Percentiles rank a stretch among this genome's conserved stretches.
phyloP scores from a whole-genome alignment of 495 filamentous ascomycete species.

The Neurospora sp. region DNA sequence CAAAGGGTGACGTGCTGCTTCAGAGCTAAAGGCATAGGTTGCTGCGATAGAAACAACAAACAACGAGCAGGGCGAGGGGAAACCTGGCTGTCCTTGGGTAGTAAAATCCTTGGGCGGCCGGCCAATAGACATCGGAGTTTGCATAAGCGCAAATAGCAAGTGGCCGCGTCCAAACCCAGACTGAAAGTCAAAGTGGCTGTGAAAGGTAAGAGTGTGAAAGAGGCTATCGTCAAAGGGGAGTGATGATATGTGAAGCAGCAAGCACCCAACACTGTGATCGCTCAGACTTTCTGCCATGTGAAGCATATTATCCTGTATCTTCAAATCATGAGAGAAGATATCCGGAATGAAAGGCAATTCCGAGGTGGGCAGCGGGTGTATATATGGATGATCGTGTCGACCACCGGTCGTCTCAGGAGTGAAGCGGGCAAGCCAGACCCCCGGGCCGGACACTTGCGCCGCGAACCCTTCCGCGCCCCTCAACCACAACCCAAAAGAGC shows the following conservation, averaged over 20 bases:
- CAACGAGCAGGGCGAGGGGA: not conserved
- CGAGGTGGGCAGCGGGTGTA: not conserved
- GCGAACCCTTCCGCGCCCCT: not conserved
- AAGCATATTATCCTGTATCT: not conserved
- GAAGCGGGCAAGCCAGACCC: not conserved
- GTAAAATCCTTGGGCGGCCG: not conserved
- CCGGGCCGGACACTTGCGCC: not conserved
- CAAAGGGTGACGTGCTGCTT: not conserved
- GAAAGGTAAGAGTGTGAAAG: not conserved
- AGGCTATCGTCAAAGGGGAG: not conserved
- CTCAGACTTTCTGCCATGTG: not conserved
- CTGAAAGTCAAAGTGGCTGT: not conserved
- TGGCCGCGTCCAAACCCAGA: not conserved
- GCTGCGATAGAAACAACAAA: not conserved
- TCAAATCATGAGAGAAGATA: not conserved
- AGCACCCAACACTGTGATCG: not conserved
- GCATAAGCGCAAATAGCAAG: not conserved
- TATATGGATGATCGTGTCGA: not conserved
- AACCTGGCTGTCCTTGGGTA: not conserved
- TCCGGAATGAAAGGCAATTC: not conserved
- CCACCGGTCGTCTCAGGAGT: not conserved
- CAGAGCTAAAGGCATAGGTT: not conserved
- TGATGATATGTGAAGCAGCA: not conserved
- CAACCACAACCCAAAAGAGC: not conserved
- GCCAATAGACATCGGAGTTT: not conserved